These are phyloP conservation scores for Abrus pulchellus DNA, from an alignment of 306 rosid genomes.

Conservation along the genomic window DNA sequence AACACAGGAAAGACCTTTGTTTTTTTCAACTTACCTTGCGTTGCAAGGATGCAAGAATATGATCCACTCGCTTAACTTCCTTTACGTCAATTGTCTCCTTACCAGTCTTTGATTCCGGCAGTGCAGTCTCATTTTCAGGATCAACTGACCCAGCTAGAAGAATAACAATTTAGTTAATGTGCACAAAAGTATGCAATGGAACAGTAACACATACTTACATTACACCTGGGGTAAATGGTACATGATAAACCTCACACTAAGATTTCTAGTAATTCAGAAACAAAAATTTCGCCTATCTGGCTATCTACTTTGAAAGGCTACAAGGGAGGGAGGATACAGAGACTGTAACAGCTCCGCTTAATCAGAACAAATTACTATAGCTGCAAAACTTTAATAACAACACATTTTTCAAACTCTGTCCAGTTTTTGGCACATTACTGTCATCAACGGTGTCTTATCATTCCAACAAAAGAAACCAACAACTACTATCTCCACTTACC, in stretches of 20 bases:
- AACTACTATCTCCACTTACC: slow-evolving; percentile 52
- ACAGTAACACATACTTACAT: not conserved
- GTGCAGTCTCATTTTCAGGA: slow-evolving; percentile 70
- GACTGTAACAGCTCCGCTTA: not conserved
- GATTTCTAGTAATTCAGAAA: slow-evolving; percentile 9
- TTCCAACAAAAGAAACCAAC: not conserved
- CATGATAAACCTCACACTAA: slow-evolving; percentile 17
- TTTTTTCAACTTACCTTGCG: slow-evolving; percentile 65
- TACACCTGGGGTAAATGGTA: not conserved
- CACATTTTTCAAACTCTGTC: slow-evolving; percentile 16
- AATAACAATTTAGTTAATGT: slow-evolving; percentile 45
- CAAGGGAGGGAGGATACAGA: slow-evolving; percentile 8
- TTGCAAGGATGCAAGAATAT: slow-evolving; percentile 82
- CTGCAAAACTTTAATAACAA: not conserved
- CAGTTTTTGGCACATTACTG: not conserved
- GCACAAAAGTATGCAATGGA: slow-evolving; percentile 31
- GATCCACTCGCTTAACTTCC: slow-evolving; percentile 85
- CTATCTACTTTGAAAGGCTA: slow-evolving; percentile 3
- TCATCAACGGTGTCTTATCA: not conserved
- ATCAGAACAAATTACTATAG: not conserved
- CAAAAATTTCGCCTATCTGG: not conserved
- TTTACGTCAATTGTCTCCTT: slow-evolving; percentile 77
- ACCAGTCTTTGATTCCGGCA: slow-evolving; percentile 65
- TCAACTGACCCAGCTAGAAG: slow-evolving; percentile 67
- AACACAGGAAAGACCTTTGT: slow-evolving; percentile 21